Base-by-base conservation (phyloP, 2,329 filamentous ascomycete species). In the Ilyonectria mors-panacis region DNA sequence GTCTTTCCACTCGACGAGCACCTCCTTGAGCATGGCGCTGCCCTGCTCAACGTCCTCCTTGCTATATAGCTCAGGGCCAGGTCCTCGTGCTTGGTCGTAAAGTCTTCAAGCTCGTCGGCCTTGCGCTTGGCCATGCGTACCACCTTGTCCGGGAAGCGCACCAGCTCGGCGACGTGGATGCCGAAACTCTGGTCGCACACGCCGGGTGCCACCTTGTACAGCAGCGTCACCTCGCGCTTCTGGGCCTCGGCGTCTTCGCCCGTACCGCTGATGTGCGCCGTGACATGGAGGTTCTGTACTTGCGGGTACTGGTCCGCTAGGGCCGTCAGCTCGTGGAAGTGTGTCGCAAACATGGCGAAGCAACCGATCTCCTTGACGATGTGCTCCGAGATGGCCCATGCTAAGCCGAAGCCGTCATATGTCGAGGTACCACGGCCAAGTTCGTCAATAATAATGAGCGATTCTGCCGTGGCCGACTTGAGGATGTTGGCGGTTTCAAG, bases 121-220 rank as follows among this genome's bases (percentile, higher is more conserved):
- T 99, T 99, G 74, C 96, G 90, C 83, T 97, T 97, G n/a, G 96
- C 96, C 97, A 99, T 99, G 70, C 94, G 94, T 67, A 99, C 93
- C 17, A 99, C 97, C 83, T 99, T 99, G 74, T 94, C 92, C 0
- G 96, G 96, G 83, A 99, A 99, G 50, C 95, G 91, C 21, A 99
- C 96, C 6, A 99, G 88, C 83, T 99, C 96, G 1, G 96, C 96
- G 15, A 99, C 97, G 81, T 99, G 96, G 75, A 99, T 99, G 75
- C 96, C 96, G 80, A 99, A 99, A 65, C 93, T 96, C 83, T 99
- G 96, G 80, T 99, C 96, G 78, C 94, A 98, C 74, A 99, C 92
- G 55, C 96, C 96, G 0, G 94, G 93, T 77, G 97, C 94, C 39
- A 99, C 96, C 83, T 97, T 97, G 86, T 99, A 99, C 6, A 99